Percentiles rank a stretch among this genome's conserved stretches.
phyloP scores from a whole-genome alignment of 805 yeast genomes.

The Metschnikowia reukaufii region DNA sequence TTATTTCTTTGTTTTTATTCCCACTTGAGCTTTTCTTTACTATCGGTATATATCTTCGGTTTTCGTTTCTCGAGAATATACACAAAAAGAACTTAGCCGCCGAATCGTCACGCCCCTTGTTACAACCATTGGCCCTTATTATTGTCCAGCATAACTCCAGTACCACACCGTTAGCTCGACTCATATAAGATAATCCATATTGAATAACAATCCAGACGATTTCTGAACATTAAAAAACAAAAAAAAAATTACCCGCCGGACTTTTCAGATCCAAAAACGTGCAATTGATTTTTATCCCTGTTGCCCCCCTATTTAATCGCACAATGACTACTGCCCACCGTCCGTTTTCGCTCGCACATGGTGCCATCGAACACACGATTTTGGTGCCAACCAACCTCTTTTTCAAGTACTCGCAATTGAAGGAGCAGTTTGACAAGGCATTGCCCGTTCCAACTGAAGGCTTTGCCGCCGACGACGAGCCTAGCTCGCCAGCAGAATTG shows the following conservation, averaged over 20 bases:
- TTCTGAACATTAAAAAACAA: background rate
- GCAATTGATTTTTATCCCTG: background rate
- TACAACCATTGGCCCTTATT: background rate
- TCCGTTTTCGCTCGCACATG: constrained; percentile 83
- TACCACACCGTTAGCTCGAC: background rate
- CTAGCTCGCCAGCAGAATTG: constrained; percentile 81
- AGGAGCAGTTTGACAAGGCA: constrained; percentile 76
- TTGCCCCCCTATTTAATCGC: background rate
- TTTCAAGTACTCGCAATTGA: constrained; percentile 80
- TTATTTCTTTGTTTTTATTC: background rate
- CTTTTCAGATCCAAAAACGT: background rate
- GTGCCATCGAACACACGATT: constrained; percentile 83
- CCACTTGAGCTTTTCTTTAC: no score
- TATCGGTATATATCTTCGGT: background rate
- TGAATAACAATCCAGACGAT: background rate
- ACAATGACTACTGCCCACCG: constrained; percentile 42
- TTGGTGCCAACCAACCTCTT: constrained; percentile 81
- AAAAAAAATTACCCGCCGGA: background rate
- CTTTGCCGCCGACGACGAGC: constrained; percentile 83
- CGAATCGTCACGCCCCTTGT: background rate
- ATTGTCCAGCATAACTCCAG: background rate
- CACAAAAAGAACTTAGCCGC: background rate
- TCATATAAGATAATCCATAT: background rate
- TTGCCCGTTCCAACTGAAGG: constrained; percentile 83
- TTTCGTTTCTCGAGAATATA: background rate